Conservation (phyloP, 345 rosid genomes). For the Acer yangbiense region DNA sequence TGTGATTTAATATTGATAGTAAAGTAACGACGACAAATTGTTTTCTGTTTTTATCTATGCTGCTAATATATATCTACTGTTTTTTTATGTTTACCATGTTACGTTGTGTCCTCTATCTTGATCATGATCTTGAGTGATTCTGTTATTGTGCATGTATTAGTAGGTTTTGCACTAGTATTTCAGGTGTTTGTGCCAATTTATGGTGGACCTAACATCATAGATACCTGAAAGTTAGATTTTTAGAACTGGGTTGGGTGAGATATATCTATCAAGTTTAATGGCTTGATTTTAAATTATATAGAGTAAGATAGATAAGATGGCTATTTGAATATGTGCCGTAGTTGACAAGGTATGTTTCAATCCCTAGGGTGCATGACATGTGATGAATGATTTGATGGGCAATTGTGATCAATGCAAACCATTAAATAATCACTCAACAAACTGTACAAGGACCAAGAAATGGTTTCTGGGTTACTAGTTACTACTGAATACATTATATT, state of each 20-base stretch:
- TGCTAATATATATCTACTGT: not conserved
- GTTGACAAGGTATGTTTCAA: not conserved
- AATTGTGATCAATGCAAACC: not conserved
- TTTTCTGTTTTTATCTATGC: conserved; percentile 4
- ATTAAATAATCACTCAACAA: not conserved
- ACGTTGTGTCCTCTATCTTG: not conserved
- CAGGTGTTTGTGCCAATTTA: not conserved
- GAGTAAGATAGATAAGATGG: not conserved
- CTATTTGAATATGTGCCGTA: not conserved
- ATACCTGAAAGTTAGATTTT: conserved; percentile 6
- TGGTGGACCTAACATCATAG: not conserved
- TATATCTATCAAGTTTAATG: not conserved
- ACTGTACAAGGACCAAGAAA: too few species aligned
- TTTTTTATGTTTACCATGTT: not conserved
- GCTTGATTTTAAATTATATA: too few species aligned
- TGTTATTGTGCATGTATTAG: conserved; percentile 5
- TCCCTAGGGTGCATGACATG: not conserved
- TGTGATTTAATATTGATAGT: conserved; percentile 14
- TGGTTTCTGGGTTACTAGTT: too few species aligned
- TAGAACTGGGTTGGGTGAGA: not conserved
- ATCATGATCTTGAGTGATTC: not conserved
- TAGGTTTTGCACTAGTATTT: conserved; percentile 6
- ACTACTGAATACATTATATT: too few species aligned
- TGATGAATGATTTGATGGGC: not conserved
- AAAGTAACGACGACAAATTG: not conserved